A percentile compares a stretch with the other conserved stretches of the same genome.
Evolutionary conservation across 2,329 filamentous ascomycete species (phyloP).

Genomic region (Teratosphaeria zuluensis): DNA sequence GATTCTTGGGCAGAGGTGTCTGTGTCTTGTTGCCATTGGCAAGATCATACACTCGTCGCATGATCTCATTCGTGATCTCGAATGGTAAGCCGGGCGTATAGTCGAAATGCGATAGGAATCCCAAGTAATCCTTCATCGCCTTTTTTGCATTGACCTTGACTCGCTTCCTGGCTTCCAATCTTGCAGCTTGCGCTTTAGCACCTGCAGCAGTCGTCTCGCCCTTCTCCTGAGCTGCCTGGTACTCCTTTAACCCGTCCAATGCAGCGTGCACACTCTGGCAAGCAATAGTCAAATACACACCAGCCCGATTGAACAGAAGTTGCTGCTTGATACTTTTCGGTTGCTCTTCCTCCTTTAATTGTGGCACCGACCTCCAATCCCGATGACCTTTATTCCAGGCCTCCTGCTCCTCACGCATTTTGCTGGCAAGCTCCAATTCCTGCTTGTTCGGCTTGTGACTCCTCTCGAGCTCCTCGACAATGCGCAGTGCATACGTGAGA

Average conservation of each 20-base stretch:
- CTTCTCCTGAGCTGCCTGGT: slow-evolving; percentile 20
- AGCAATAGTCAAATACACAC: slow-evolving; percentile 62
- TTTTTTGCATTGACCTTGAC: slow-evolving; percentile 67
- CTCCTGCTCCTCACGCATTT: slow-evolving; percentile 28
- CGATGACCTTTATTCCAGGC: slow-evolving; percentile 29
- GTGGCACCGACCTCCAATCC: slow-evolving; percentile 42
- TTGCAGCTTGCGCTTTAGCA: slow-evolving; percentile 36
- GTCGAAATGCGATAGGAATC: slow-evolving; percentile 64
- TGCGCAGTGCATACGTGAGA: slow-evolving; percentile 56
- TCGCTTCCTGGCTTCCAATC: slow-evolving; percentile 54
- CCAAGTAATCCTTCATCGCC: slow-evolving; percentile 63
- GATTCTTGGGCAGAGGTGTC: slow-evolving; percentile 19
- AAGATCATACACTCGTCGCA: slow-evolving; percentile 48
- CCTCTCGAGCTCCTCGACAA: slow-evolving; percentile 33
- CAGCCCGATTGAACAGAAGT: slow-evolving; percentile 65
- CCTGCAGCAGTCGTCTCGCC: slow-evolving; percentile 34
- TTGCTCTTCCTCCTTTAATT: slow-evolving; percentile 53
- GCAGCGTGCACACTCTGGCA: slow-evolving; percentile 54
- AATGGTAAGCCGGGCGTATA: slow-evolving; percentile 64
- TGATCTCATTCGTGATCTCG: slow-evolving; percentile 48
- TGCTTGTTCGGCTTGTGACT: slow-evolving; percentile 39
- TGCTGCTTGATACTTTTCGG: slow-evolving; percentile 67
- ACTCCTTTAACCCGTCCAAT: slow-evolving; percentile 38
- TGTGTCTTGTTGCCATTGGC: slow-evolving; percentile 35
- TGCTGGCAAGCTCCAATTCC: slow-evolving; percentile 44